A percentile compares a stretch with the other conserved stretches of the same genome.
These are phyloP conservation scores for Rhizopus stolonifer DNA, from an alignment of 371 early-diverging fungal species.

Conservation along the genomic window DNA sequence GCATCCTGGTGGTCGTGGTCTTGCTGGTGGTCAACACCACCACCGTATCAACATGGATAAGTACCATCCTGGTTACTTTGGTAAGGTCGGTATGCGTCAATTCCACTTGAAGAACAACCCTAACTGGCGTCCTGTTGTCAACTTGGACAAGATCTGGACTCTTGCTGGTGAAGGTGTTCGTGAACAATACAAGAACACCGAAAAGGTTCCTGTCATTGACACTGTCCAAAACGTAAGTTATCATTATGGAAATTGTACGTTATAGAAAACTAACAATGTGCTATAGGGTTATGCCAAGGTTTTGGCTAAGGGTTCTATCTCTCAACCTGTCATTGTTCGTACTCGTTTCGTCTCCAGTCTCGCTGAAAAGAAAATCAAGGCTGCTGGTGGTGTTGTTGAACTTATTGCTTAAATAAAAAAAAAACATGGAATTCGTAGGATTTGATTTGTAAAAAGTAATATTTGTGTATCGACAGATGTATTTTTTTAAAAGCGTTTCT, in stretches of 20 bases:
- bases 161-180: constrained; percentile 92
- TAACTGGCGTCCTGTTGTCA: constrained; percentile 86
- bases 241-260: neutral
- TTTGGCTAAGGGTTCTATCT: constrained; percentile 93
- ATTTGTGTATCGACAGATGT: too few relatives aligned
- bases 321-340: constrained; percentile 98
- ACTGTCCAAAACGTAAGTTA: constrained; percentile 70
- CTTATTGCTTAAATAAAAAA: constrained; percentile 27
- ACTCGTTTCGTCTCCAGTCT: constrained; percentile 91
- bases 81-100: constrained; percentile 99
- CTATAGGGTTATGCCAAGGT: constrained; percentile 94
- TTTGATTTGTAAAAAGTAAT: too few relatives aligned
- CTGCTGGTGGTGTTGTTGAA: constrained; percentile 89
- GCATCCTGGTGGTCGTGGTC: constrained; percentile 99
- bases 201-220: constrained; percentile 94
- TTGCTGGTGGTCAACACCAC: constrained; percentile 99
- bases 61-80: constrained; percentile 99
- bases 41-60: constrained; percentile 99
- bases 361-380: constrained; percentile 99
- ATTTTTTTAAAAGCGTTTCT: too few relatives aligned
- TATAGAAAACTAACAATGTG: constrained; percentile 1
- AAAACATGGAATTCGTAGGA: too few relatives aligned
- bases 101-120: constrained; percentile 97
- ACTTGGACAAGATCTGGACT: constrained; percentile 94
- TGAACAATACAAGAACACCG: constrained; percentile 84